Conservation (phyloP, 2,329 filamentous ascomycete genomes). For the Fusarium sarcochroum region DNA sequence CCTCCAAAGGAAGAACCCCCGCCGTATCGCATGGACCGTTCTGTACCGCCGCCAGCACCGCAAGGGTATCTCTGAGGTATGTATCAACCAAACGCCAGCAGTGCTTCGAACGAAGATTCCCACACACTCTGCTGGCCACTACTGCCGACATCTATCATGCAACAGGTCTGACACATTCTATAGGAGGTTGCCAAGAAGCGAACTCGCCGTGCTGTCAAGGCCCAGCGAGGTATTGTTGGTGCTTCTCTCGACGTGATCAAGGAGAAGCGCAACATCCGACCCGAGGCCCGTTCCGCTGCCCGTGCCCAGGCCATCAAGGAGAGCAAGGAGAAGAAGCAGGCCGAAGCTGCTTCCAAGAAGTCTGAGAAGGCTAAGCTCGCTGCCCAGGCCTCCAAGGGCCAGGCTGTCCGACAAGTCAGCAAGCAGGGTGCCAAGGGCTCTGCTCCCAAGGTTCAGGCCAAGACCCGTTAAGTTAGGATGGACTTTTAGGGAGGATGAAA, state of each 20-base stretch:
- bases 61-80: constrained; percentile 99
- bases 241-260: constrained; percentile 99
- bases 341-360: constrained; percentile 93
- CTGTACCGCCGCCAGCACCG: constrained; percentile 99
- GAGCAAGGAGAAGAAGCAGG: constrained; percentile 98
- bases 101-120: neutral
- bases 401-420: constrained; percentile 85
- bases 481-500: constrained; percentile 42
- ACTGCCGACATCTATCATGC: neutral
- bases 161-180: constrained; percentile 60
- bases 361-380: constrained; percentile 98
- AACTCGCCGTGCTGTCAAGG: constrained; percentile 96
- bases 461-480: constrained; percentile 74
- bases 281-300: constrained; percentile 94
- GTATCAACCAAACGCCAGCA: constrained; percentile 51
- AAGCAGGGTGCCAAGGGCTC: constrained; percentile 98
- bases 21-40: constrained; percentile 98
- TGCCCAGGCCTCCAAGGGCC: constrained; percentile 79
- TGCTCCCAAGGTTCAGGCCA: constrained; percentile 85
- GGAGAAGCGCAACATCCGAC: constrained; percentile 95
- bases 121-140: neutral
- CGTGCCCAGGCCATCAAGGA: constrained; percentile 94
- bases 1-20: constrained; percentile 99
- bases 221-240: constrained; percentile 98
- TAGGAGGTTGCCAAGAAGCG: constrained; percentile 99